Conservation (phyloP, 2,329 filamentous ascomycete species). For the Ambrosiella xylebori region DNA sequence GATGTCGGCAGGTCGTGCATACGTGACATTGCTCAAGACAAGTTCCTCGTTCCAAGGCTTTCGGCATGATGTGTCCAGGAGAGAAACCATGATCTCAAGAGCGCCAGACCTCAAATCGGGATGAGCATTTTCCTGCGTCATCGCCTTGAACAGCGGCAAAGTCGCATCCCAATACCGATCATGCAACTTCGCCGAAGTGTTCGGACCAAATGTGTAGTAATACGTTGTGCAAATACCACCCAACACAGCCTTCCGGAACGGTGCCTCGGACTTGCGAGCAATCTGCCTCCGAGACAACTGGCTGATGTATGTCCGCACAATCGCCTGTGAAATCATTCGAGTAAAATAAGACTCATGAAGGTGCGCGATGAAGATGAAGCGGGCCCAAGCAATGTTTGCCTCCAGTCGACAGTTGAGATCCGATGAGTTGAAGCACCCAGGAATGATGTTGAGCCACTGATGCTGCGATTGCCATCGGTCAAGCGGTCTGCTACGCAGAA, state of each 20-base stretch:
- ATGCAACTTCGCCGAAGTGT: conserved; percentile 43
- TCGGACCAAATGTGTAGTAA: conserved; percentile 68
- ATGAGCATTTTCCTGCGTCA: conserved; percentile 10
- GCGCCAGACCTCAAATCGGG: conserved; percentile 33
- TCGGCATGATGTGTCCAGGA: conserved; percentile 43
- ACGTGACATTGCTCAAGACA: conserved; percentile 40
- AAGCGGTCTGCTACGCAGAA: conserved; percentile 45
- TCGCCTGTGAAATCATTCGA: conserved; percentile 26
- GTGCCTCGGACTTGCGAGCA: conserved; percentile 32
- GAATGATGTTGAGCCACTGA: conserved; percentile 61
- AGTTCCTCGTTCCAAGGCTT: conserved; percentile 60
- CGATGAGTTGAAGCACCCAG: conserved; percentile 66
- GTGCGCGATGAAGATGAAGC: conserved; percentile 58
- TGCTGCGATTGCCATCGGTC: conserved; percentile 57
- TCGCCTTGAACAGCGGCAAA: conserved; percentile 28
- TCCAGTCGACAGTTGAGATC: conserved; percentile 55
- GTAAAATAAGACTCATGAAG: conserved; percentile 42
- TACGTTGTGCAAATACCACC: conserved; percentile 63
- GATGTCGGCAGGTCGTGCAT: conserved; percentile 53
- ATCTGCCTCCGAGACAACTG: conserved; percentile 9
- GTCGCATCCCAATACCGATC: conserved; percentile 67
- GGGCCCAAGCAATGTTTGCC: conserved; percentile 73
- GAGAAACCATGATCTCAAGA: conserved; percentile 47
- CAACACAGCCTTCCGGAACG: conserved; percentile 40
- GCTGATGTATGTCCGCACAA: conserved; percentile 9